phyloP scores from a whole-genome alignment of 2,329 filamentous ascomycete species.

The Aspergillus pseudonomiae region DNA sequence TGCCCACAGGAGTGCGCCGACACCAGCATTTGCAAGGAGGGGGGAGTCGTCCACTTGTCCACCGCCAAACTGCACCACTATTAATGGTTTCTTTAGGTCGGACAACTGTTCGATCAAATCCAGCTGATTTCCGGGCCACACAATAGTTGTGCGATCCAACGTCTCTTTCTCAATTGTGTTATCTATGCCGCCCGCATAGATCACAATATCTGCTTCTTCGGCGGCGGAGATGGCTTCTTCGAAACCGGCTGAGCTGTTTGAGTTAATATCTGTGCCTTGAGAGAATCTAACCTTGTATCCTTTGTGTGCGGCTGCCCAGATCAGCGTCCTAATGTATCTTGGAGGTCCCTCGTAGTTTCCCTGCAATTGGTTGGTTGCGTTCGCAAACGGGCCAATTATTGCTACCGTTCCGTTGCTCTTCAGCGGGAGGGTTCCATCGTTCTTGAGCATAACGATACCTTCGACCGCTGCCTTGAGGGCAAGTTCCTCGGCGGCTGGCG shows the following conservation, averaged over 20 bases:
- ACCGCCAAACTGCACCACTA: slow-evolving; percentile 40
- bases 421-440: slow-evolving; percentile 50
- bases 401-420: slow-evolving; percentile 45
- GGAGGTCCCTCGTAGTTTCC: slow-evolving; percentile 59
- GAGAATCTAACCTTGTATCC: slow-evolving; percentile 50
- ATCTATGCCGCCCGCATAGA: slow-evolving; percentile 39
- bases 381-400: slow-evolving; percentile 59
- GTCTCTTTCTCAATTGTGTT: slow-evolving; percentile 36
- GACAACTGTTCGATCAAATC: slow-evolving; percentile 36
- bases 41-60: slow-evolving; percentile 42
- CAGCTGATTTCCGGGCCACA: slow-evolving; percentile 39
- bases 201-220: slow-evolving; percentile 31
- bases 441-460: slow-evolving; percentile 53
- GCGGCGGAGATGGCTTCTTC: slow-evolving; percentile 31
- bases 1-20: slow-evolving; percentile 41
- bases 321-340: slow-evolving; percentile 35
- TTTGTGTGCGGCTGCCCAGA: slow-evolving; percentile 51
- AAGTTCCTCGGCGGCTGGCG: slow-evolving; percentile 52
- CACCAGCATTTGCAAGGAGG: slow-evolving; percentile 34
- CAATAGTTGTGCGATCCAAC: slow-evolving; percentile 37
- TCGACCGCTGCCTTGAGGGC: slow-evolving; percentile 54
- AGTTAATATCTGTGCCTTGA: slow-evolving; percentile 23
- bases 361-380: slow-evolving; percentile 57
- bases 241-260: slow-evolving; percentile 28
- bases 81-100: slow-evolving; percentile 31